These are phyloP conservation scores for Starmera quercuum DNA, from an alignment of 805 yeast species.

Conservation along the genomic window DNA sequence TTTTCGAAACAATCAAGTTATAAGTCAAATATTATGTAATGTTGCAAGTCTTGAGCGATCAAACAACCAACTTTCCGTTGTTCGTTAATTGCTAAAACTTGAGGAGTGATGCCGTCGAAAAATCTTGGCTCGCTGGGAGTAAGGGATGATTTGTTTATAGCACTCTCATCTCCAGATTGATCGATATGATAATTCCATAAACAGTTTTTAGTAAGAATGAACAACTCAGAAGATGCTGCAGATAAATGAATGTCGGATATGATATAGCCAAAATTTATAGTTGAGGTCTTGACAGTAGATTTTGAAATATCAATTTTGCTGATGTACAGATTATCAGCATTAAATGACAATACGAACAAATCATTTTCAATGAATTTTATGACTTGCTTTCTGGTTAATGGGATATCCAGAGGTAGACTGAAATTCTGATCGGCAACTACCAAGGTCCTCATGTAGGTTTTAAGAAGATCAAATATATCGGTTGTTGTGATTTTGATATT, in stretches of 20 bases:
- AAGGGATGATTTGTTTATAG: not conserved
- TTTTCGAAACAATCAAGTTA: not conserved
- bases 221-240: not conserved
- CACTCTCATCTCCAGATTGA: not conserved
- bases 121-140: not conserved
- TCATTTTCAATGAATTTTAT: slow-evolving; percentile 6
- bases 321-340: slow-evolving; percentile 8
- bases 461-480: slow-evolving; percentile 14
- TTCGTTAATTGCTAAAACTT: slow-evolving; percentile 22
- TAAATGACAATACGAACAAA: slow-evolving; percentile 5
- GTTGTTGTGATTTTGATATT: slow-evolving; percentile 13
- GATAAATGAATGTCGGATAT: slow-evolving; percentile 8
- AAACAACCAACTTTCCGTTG: slow-evolving; percentile 26
- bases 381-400: slow-evolving; percentile 9
- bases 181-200: not conserved
- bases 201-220: no score
- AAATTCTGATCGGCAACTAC: not conserved
- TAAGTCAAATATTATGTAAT: slow-evolving; percentile 10
- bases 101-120: slow-evolving; percentile 12
- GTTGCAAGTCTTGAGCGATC: slow-evolving; percentile 27
- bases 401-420: slow-evolving; percentile 7
- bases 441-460: slow-evolving; percentile 4
- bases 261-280: slow-evolving; percentile 2
- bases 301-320: slow-evolving; percentile 6
- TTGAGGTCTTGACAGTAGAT: not conserved